Conservation (phyloP, 2,329 filamentous ascomycete genomes). For the Endothia cerciana region DNA sequence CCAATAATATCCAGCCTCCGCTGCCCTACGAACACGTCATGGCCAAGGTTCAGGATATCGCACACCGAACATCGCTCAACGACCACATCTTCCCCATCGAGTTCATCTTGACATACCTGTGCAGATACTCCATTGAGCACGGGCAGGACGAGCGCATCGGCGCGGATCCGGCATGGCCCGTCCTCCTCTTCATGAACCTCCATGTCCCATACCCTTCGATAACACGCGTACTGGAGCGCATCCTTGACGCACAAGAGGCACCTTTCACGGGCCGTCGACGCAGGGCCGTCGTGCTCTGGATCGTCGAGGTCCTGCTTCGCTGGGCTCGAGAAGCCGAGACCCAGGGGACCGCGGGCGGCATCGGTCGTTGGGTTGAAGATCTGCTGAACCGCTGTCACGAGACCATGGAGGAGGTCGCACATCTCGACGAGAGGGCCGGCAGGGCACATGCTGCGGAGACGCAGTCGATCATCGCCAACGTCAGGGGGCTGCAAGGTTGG, state of each 20-base stretch:
- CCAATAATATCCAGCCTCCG: conserved; percentile 45
- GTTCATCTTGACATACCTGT: conserved; percentile 64
- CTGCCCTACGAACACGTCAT: conserved; percentile 74
- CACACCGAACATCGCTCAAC: conserved; percentile 66
- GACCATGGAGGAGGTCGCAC: conserved; percentile 22
- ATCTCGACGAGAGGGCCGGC: conserved; percentile 8
- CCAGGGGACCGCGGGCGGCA: conserved; percentile 38
- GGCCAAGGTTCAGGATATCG: conserved; percentile 65
- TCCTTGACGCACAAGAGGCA: conserved; percentile 62
- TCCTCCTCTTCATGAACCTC: conserved; percentile 59
- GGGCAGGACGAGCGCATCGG: conserved; percentile 62
- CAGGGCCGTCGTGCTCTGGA: conserved; percentile 58
- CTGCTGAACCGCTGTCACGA: conserved; percentile 22
- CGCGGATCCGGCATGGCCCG: conserved; percentile 61
- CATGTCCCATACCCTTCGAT: conserved; percentile 62
- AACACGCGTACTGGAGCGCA: conserved; percentile 57
- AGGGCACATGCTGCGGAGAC: conserved; percentile 8
- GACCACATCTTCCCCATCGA: conserved; percentile 69
- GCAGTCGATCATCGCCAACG: conserved; percentile 7
- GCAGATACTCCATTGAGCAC: conserved; percentile 63
- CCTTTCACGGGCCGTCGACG: conserved; percentile 58
- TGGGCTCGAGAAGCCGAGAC: conserved; percentile 56
- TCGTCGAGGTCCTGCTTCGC: conserved; percentile 51
- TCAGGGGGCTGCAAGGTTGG: conserved; percentile 12
- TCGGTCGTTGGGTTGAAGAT: conserved; percentile 28